Percentiles rank a stretch among this genome's conserved stretches.
Conservation (phyloP, 495 filamentous ascomycete genomes). For the Melanomma pulvis-pyrius region DNA sequence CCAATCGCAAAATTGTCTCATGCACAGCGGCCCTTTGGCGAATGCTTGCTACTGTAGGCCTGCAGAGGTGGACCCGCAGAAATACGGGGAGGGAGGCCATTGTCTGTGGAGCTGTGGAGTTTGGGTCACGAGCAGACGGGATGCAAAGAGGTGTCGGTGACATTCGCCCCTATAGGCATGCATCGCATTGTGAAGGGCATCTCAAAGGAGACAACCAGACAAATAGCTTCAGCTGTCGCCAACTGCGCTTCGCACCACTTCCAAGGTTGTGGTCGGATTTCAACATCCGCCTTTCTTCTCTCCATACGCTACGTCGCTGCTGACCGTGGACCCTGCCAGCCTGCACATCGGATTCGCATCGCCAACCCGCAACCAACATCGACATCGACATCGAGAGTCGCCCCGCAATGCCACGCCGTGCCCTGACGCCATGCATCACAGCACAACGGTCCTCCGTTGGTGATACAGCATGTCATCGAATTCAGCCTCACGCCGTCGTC, state of each 20-base stretch:
- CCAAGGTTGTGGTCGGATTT: no score
- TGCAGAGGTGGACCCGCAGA: neutral
- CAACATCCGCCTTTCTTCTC: neutral
- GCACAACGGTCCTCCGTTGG: neutral
- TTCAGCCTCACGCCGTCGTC: neutral
- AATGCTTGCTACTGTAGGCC: neutral
- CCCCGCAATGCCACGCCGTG: neutral
- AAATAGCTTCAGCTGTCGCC: no score
- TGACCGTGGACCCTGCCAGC: neutral
- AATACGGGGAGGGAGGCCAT: neutral
- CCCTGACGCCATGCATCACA: neutral
- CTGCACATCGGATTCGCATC: neutral
- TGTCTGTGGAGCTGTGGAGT: neutral
- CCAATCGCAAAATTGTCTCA: constrained; percentile 31
- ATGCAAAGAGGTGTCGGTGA: neutral
- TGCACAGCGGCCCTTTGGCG: constrained; percentile 22
- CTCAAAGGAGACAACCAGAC: no score
- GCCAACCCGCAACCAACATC: neutral
- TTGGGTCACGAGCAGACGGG: neutral
- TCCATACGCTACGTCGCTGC: neutral
- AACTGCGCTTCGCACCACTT: no score
- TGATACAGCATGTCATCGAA: neutral
- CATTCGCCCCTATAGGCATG: neutral
- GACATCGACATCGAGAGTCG: no score
- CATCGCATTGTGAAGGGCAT: no score